These are phyloP conservation scores for Psidium guajava DNA, from an alignment of 345 rosid species.

Conservation along the genomic window DNA sequence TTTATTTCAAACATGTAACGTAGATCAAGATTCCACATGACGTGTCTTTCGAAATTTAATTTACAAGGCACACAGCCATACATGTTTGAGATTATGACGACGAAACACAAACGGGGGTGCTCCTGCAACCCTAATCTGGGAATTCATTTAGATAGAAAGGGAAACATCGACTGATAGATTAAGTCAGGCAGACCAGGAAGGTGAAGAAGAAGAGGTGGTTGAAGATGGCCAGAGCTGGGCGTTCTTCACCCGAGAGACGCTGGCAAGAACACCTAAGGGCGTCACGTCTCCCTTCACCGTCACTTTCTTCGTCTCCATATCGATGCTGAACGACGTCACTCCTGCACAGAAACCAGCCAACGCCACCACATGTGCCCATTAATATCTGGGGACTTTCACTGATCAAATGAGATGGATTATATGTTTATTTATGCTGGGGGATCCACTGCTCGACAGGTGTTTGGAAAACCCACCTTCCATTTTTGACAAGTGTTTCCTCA, in stretches of 20 bases:
- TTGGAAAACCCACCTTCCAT: slow-evolving; percentile 56
- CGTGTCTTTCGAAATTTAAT: not conserved
- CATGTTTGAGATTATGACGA: not conserved
- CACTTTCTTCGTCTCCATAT: slow-evolving; percentile 38
- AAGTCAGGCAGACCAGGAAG: slow-evolving; percentile 2
- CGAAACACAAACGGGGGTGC: not conserved
- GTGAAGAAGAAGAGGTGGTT: slow-evolving; percentile 1
- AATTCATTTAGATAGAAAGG: not conserved
- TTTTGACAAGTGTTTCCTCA: slow-evolving; percentile 78
- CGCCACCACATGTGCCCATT: not conserved
- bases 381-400: not conserved
- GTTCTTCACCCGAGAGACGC: slow-evolving; percentile 40
- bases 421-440: not conserved
- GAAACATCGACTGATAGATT: not conserved
- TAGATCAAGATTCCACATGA: not conserved
- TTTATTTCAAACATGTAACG: not conserved
- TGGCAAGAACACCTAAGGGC: slow-evolving; percentile 35
- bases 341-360: slow-evolving; percentile 17
- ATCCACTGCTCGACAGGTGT: not conserved
- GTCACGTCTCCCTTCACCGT: slow-evolving; percentile 43
- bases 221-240: slow-evolving; percentile 47
- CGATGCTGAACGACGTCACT: slow-evolving; percentile 51
- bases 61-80: not conserved
- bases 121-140: not conserved
- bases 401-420: not conserved